Base-by-base conservation (phyloP, 23 red algal genomes). In the Agarophyton chilense region DNA sequence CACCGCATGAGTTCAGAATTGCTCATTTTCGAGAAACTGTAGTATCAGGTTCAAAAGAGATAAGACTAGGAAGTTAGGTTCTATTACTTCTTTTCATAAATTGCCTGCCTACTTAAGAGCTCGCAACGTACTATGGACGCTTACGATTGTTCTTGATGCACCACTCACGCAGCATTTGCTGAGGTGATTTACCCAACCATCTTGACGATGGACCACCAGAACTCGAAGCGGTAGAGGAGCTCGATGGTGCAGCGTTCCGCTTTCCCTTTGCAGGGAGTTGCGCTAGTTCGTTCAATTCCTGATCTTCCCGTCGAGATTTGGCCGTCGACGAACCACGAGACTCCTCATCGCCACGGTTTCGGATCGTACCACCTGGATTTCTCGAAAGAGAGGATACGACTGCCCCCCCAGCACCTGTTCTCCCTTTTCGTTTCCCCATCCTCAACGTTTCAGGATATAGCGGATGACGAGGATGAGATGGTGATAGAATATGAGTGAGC, bases 321-420 rank as follows among this genome's bases (percentile, higher is more conserved):
- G 39, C 21, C 71, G 22, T 63, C 55, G 74, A 62, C 36, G 53
- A 61, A 41, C 21, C 40, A 6, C 78, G 65, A 36, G 50, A 57
- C 32, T 34, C 35, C 29, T 41, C 78, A 46, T 87, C 87, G 19
- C 87, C 43, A 57, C 81, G 47, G 19, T 10, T 36, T 24, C 72
- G 38, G 17, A 92, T 33, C 8, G 81, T 86, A 14, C 94, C 91
- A 24, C 95, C 95, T 29, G 87, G 22, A 41, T 91, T 90, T 19
- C 22, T 67, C 29, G 95, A 98, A 31, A 94, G 82, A 29, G 95
- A 98, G 16, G 90, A 94, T 4, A 98, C 95, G 22, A 98, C 95
- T 25, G 95, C 95, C 34, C 95, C 95, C 0, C 95, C 95, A 4
- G 95, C 54, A 16, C 95, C 95, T 38, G 91, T 93, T 77, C 90